Percentiles rank a stretch among this genome's conserved stretches.
Evolutionary conservation across 139 green algal species (phyloP).

Genomic region (Nannochloris sp.): DNA sequence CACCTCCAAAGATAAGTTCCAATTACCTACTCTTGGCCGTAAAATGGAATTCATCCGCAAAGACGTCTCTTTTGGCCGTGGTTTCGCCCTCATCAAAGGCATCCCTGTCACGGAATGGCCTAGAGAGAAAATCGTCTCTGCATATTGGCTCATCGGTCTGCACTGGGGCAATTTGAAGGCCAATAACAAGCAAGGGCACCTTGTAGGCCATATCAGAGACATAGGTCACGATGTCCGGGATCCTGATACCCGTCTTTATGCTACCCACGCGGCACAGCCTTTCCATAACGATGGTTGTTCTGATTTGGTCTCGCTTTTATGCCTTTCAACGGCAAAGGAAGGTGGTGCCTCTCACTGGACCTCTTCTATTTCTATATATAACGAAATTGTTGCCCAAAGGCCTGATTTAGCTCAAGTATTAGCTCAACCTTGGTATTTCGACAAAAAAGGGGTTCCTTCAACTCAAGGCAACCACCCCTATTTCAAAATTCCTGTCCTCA

Average conservation of each 20-base stretch:
- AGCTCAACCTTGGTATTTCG: conserved; percentile 39
- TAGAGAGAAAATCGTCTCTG: conserved; percentile 26
- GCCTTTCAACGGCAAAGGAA: conserved; percentile 44
- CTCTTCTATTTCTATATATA: conserved; percentile 37
- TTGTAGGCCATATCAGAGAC: conserved; percentile 56
- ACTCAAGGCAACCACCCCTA: conserved; percentile 41
- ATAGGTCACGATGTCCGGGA: conserved; percentile 47
- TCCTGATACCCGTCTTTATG: conserved; percentile 55
- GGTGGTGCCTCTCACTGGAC: conserved; percentile 27
- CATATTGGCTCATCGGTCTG: conserved; percentile 43
- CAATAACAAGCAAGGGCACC: conserved; percentile 53
- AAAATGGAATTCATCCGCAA: conserved; percentile 29
- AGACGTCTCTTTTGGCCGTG: conserved; percentile 37
- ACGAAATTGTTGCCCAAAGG: conserved; percentile 34
- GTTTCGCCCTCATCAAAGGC: conserved; percentile 51
- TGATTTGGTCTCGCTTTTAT: conserved; percentile 47
- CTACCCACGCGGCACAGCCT: conserved; percentile 33
- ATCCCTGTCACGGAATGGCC: conserved; percentile 47
- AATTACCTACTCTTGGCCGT: conserved; percentile 30
- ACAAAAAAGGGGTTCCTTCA: conserved; percentile 44
- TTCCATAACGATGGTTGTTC: conserved; percentile 49
- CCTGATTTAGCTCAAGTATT: conserved; percentile 37
- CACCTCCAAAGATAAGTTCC: conserved; percentile 34
- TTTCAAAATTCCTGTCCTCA: conserved; percentile 46
- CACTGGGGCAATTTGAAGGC: conserved; percentile 37